These are phyloP conservation scores for Spergularia azorica DNA, from an alignment of 179 eudicot genomes.

Conservation along the genomic window DNA sequence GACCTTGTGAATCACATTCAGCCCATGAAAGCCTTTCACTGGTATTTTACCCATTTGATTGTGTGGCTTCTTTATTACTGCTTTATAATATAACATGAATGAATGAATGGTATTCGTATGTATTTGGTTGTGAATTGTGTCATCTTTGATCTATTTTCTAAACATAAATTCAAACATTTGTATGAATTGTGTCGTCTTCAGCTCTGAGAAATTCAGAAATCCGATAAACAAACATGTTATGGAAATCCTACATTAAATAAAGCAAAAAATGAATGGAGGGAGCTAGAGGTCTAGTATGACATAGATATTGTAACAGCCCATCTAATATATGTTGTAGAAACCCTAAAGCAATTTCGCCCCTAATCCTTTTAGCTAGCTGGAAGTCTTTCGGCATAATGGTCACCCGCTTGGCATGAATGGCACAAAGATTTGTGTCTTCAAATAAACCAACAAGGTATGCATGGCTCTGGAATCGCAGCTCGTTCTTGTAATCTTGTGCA, in stretches of 20 bases:
- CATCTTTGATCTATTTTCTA: too few species aligned
- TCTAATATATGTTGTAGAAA: background rate
- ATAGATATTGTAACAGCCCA: too few species aligned
- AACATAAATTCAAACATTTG: too few species aligned
- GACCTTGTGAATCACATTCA: conserved; percentile 63
- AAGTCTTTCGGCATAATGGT: conserved; percentile 11
- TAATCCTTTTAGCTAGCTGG: conserved; percentile 16
- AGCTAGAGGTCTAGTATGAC: too few species aligned
- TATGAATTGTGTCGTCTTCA: too few species aligned
- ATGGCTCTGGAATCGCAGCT: conserved; percentile 21
- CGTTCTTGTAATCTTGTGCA: conserved; percentile 4
- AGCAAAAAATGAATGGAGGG: too few species aligned
- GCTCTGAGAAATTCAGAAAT: too few species aligned
- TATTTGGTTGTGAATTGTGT: too few species aligned
- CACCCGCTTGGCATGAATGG: conserved; percentile 18
- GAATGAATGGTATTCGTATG: too few species aligned
- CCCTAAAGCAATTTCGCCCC: conserved; percentile 5
- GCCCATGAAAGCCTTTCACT: conserved; percentile 67
- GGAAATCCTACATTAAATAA: background rate
- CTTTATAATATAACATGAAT: too few species aligned
- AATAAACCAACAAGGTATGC: conserved; percentile 9
- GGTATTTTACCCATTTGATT: conserved; percentile 34
- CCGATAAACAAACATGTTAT: background rate
- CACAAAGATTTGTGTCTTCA: conserved; percentile 13
- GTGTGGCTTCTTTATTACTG: too few species aligned